A percentile compares a stretch with the other conserved stretches of the same genome.
Evolutionary conservation across 2,329 filamentous ascomycete genomes (phyloP).

Genomic region (Fulvia fulva): DNA sequence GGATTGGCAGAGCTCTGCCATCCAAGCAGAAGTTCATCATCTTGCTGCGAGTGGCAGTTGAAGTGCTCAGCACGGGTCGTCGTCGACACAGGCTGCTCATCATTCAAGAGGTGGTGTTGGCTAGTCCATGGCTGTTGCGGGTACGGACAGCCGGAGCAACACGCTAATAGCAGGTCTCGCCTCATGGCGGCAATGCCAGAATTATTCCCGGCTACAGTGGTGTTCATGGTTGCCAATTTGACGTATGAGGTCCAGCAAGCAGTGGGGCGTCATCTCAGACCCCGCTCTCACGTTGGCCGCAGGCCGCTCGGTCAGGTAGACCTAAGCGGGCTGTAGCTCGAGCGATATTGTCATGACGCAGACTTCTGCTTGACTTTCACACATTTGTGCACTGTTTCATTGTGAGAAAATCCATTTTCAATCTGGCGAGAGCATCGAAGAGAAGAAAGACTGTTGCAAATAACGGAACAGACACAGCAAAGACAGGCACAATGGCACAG

Average conservation of each 20-base stretch:
- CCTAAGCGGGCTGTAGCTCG: not conserved
- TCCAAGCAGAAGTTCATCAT: not conserved
- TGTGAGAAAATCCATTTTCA: slow-evolving; percentile 2
- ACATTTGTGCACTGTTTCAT: not conserved
- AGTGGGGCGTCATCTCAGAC: not conserved
- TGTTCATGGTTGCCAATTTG: not conserved
- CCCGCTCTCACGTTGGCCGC: not conserved
- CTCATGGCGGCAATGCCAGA: not conserved
- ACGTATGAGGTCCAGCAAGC: not conserved
- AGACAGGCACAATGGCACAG: slow-evolving; percentile 27
- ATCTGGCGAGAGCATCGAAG: slow-evolving; percentile 19
- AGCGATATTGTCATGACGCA: slow-evolving; percentile 1
- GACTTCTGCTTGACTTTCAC: not conserved
- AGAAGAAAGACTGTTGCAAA: slow-evolving; percentile 6
- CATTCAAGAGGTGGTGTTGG: not conserved
- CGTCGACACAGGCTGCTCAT: not conserved
- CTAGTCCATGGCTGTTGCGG: not conserved
- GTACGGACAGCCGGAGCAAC: not conserved
- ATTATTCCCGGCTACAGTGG: not conserved
- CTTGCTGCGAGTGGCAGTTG: not conserved
- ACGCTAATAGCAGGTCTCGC: not conserved
- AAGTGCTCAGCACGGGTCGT: not conserved
- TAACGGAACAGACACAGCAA: slow-evolving; percentile 3
- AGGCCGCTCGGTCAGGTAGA: not conserved
- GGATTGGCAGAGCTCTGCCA: not conserved